Percentiles rank a stretch among this genome's conserved stretches.
Conservation (phyloP, 257 asterid genomes). For the Salvia splendens region DNA sequence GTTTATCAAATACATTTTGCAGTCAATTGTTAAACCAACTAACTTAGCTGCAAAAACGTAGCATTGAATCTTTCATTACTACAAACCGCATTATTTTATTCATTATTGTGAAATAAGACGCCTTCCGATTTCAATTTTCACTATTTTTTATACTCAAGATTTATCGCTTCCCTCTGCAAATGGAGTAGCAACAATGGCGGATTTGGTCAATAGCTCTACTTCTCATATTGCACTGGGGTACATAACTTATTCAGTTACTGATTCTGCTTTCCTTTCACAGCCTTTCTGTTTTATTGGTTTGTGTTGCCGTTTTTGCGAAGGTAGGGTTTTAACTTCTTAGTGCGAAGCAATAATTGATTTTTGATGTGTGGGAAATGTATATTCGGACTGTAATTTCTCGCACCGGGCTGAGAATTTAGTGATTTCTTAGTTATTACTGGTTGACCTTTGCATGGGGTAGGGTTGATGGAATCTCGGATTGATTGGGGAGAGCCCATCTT, state of each 20-base stretch:
- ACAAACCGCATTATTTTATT: background rate
- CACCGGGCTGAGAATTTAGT: conserved; percentile 1
- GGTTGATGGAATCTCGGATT: conserved; percentile 18
- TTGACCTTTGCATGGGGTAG: conserved; percentile 33
- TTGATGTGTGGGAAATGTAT: background rate
- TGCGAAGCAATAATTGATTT: background rate
- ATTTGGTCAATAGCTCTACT: conserved; percentile 36
- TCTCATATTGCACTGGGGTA: conserved; percentile 36
- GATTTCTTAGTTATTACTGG: background rate
- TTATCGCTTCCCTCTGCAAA: conserved; percentile 18
- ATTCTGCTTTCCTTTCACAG: conserved; percentile 24
- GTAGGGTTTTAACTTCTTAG: conserved; percentile 38
- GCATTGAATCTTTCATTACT: background rate
- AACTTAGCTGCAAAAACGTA: conserved; percentile 9
- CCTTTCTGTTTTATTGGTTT: conserved; percentile 11
- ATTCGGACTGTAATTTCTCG: conserved; percentile 7
- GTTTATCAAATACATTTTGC: too few species aligned
- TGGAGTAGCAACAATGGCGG: conserved; percentile 42
- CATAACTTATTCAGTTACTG: background rate
- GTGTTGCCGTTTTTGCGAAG: conserved; percentile 8
- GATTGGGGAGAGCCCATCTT: conserved; percentile 11
- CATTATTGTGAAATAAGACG: background rate
- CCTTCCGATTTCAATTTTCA: background rate
- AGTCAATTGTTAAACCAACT: too few species aligned
- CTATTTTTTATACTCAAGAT: conserved; percentile 2